Percentiles rank a stretch among this genome's conserved stretches.
Evolutionary conservation across 148 eudicot species (phyloP).

Genomic region (Vaccinium vitisidaea): DNA sequence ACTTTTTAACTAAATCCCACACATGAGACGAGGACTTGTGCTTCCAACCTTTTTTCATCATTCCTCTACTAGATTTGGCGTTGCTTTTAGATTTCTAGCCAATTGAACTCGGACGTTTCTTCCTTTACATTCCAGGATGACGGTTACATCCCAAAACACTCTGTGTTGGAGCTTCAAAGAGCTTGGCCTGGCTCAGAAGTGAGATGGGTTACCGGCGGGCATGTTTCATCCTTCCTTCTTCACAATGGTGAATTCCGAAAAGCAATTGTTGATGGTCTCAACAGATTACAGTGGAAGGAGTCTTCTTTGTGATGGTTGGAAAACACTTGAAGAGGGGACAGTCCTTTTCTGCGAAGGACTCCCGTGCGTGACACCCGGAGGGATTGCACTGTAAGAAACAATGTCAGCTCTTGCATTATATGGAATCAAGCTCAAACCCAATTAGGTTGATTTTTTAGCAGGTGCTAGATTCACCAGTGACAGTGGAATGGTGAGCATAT

Average conservation of each 20-base stretch:
- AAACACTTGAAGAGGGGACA: constrained; percentile 6
- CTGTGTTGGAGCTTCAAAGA: constrained; percentile 85
- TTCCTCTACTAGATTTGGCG: background rate
- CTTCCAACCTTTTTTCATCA: background rate
- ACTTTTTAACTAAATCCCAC: background rate
- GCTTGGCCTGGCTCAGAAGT: constrained; percentile 99
- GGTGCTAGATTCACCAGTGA: too few relatives aligned
- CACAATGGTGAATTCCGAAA: constrained; percentile 77
- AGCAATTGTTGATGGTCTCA: constrained; percentile 85
- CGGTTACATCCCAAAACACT: constrained; percentile 94
- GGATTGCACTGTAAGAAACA: background rate
- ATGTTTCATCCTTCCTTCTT: constrained; percentile 88
- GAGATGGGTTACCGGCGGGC: constrained; percentile 97
- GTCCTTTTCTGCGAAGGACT: background rate
- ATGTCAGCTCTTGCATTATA: too few relatives aligned
- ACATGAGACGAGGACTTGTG: background rate
- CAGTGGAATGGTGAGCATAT: background rate
- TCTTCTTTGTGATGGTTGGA: constrained; percentile 38
- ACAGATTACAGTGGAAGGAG: constrained; percentile 78
- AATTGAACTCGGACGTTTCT: constrained; percentile 2
- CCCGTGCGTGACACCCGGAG: background rate
- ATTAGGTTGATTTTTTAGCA: too few relatives aligned
- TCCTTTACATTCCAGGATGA: constrained; percentile 62
- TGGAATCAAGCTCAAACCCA: too few relatives aligned
- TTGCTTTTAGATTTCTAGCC: background rate